Base-by-base conservation (phyloP, 176 grass and related monocot genomes). In the Pharus latifolius region DNA sequence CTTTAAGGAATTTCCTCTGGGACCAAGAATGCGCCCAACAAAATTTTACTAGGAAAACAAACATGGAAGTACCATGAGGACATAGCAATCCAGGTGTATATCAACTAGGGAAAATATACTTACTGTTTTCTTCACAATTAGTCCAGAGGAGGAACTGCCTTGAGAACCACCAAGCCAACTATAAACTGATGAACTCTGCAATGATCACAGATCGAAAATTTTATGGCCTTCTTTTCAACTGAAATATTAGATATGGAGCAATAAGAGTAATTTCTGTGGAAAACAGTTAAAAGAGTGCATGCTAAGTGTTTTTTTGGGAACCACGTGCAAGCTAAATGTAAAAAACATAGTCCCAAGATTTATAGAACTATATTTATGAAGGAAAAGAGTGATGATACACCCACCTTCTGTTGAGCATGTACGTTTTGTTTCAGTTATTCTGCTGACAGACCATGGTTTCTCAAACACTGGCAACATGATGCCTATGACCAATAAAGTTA, bases 41-140 rank as follows among this genome's bases (percentile, higher is more conserved):
- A 98, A 98, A 60, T 98, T 98, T 84, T 83, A 98, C 94, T 98
- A 44, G 44, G 48, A 67, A 62, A 57, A 64, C 42, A 49, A 64
- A 76, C 65, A 63, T 49, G 37, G 14, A 75, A 64, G 10, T 20
- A 46, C 9, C 54, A 77, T 73, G 6, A 79, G 49, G 15, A 62
- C 20, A 43, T 40, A 69, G 9, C 48, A 69, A 61, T 65, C 26
- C 49, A 48, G 43, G 29, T 28, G 27, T 20, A 48, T 45, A 61
- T 12, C 6, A 69, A 20, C 52, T 75, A 3, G 10, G 35, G 17
- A 80, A 56, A 71, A 61, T 17, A 60, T 13, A 97, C 94, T 92
- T 92, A 98, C 94, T 71, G 87, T 88, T 90, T 98, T 98, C 81
- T 93, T 98, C 26, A 93, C 83, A 83, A 98, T 79, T 33, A 93